These are phyloP conservation scores for Phytopythium ostracodes DNA, from an alignment of 352 stramenopile genomes.

Conservation along the genomic window DNA sequence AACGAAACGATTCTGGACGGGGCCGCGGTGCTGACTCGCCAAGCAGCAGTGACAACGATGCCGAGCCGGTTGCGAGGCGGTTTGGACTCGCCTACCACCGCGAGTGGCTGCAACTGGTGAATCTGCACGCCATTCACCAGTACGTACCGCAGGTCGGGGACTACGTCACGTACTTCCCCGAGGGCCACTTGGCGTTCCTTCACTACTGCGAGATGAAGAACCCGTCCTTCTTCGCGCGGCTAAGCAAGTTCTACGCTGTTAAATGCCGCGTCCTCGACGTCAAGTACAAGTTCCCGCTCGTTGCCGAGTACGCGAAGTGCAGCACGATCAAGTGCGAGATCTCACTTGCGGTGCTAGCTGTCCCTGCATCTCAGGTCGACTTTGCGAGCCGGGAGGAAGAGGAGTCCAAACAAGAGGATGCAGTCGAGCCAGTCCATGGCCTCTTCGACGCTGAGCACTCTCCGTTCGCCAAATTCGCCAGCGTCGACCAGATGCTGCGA, in stretches of 20 bases:
- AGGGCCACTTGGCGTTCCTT: conserved; percentile 61
- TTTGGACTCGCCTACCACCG: conserved; percentile 70
- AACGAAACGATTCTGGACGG: conserved; percentile 3
- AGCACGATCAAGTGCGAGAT: conserved; percentile 73
- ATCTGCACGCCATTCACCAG: conserved; percentile 43
- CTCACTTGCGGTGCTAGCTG: conserved; percentile 53
- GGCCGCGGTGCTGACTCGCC: background rate
- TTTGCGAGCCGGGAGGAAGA: conserved; percentile 9
- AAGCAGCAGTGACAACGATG: conserved; percentile 9
- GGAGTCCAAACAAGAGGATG: conserved; percentile 40
- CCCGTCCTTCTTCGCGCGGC: conserved; percentile 42
- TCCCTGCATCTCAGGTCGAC: conserved; percentile 34
- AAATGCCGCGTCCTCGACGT: conserved; percentile 77
- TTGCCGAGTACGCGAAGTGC: conserved; percentile 50
- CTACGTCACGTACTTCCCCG: conserved; percentile 78
- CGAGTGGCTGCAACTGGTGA: conserved; percentile 72
- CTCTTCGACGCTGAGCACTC: conserved; percentile 40
- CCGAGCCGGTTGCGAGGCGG: conserved; percentile 46
- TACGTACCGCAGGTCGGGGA: conserved; percentile 82
- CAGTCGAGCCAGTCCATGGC: conserved; percentile 19
- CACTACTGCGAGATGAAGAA: conserved; percentile 26
- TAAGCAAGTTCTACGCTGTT: conserved; percentile 59
- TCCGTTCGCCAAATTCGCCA: conserved; percentile 59
- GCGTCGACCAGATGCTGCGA: conserved; percentile 57
- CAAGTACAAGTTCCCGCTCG: conserved; percentile 68